Evolutionary conservation across 306 rosid species (phyloP), one percentile per base, ranked within the genome.

Genomic region (Pterocarpus macrocarpus): DNA sequence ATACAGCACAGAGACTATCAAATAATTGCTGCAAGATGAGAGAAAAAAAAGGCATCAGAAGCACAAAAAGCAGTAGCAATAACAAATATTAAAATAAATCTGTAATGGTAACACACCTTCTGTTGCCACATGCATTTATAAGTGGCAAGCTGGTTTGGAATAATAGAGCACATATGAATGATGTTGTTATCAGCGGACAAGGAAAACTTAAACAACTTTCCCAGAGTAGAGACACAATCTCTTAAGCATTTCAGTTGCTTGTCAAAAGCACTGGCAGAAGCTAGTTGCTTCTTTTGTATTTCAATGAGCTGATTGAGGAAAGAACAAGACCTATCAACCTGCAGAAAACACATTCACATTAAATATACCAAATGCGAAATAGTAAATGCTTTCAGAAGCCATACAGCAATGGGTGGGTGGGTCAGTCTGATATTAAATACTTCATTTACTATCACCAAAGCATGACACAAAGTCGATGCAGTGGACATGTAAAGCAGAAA

Each of bases 71-170:
- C 61, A n/a, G 38, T n/a, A 63, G 17, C 33, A 65, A 77, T 63
- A 71, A 78, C 58, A 12, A 45, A 78, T 39, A 55, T 36, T 38
- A 47, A 80, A 77, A 81, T 61, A 64, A 56, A 44, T 8, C 5
- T 0, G 58, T 17, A 67, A 49, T 8, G 17, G 34, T 13, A 68
- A 22, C 64, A 75, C 68, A 85, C 97, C 88, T 95, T 95, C 57
- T 95, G 99, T 79, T 91, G 95, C 99, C 97, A 95, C 94, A 93
- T 77, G 91, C 91, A 95, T 69, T 81, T 86, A 65, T 83, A 85
- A 64, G 85, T 85, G 77, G 86, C 71, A 64, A 81, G 81, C 79
- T 86, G 95, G 73, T 87, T 86, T 55, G 88, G 89, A 82, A 83
- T 58, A 56, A 89, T 68, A 61, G 90, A 82, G 59, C 80, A 80